A percentile compares a stretch with the other conserved stretches of the same genome.
Conservation (phyloP, 495 filamentous ascomycete genomes). For the Hyaloscypha hepaticicola region DNA sequence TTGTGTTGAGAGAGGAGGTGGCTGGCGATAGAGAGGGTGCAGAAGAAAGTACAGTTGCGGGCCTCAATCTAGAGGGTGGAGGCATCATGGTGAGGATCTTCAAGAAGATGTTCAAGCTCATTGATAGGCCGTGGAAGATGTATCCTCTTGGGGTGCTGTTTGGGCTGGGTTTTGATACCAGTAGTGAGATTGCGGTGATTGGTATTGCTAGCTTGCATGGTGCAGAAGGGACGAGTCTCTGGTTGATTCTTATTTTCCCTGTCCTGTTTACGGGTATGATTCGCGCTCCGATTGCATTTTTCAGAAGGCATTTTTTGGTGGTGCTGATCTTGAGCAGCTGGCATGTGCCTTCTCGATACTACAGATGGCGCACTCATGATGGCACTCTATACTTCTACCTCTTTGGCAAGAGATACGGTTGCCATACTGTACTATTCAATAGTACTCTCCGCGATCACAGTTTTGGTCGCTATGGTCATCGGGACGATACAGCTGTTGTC, state of each 20-base stretch:
- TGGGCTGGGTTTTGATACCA: conserved; percentile 94
- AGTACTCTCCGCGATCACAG: conserved; percentile 80
- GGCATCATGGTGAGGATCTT: conserved; percentile 74
- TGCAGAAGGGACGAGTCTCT: conserved; percentile 80
- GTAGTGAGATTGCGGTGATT: conserved; percentile 87
- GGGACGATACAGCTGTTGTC: conserved; percentile 82
- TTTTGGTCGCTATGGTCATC: conserved; percentile 83
- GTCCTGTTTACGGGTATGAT: conserved; percentile 77
- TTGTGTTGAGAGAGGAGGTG: conserved; percentile 47
- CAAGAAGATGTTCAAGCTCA: conserved; percentile 73
- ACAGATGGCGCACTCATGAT: conserved; percentile 94
- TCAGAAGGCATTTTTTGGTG: conserved; percentile 45
- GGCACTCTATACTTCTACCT: conserved; percentile 80
- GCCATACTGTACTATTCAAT: conserved; percentile 94
- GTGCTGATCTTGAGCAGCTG: conserved; percentile 70
- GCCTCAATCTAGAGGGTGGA: conserved; percentile 70
- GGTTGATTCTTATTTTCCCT: conserved; percentile 94
- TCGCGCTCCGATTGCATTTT: conserved; percentile 3
- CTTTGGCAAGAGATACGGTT: conserved; percentile 71
- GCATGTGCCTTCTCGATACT: conserved; percentile 34
- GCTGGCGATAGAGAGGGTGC: conserved; percentile 25
- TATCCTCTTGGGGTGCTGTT: conserved; percentile 88
- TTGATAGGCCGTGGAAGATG: conserved; percentile 98
- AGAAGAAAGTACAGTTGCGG: conserved; percentile 52
- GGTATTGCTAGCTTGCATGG: conserved; percentile 88